These are phyloP conservation scores for Leccinum olivaceopallidum DNA, from an alignment of 768 basidiomycete genomes.

Conservation along the genomic window DNA sequence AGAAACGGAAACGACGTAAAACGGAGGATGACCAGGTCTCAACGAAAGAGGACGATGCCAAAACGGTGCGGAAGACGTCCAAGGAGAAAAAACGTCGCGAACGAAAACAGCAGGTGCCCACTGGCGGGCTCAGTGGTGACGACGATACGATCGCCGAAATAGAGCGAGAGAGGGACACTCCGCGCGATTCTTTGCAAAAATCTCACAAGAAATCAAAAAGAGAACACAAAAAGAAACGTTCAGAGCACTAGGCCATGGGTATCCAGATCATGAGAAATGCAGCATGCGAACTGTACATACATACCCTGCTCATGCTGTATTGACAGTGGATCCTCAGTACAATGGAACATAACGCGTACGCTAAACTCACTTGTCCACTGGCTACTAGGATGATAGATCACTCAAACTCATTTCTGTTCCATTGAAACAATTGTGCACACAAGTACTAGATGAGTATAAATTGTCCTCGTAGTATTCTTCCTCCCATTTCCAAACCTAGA, in stretches of 20 bases:
- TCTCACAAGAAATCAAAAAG: slow-evolving; percentile 11
- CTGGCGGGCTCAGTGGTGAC: not conserved
- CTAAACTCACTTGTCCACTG: not conserved
- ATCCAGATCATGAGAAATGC: not conserved
- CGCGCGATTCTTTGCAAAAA: not conserved
- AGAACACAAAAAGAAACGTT: slow-evolving; percentile 3
- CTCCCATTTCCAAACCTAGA: too few relatives aligned
- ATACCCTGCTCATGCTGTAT: slow-evolving; percentile 10
- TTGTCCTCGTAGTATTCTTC: too few relatives aligned
- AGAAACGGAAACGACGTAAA: slow-evolving; percentile 25
- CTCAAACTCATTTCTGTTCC: too few relatives aligned
- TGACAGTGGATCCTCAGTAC: not conserved
- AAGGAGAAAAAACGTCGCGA: slow-evolving; percentile 30
- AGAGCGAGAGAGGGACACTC: not conserved
- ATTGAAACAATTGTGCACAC: too few relatives aligned
- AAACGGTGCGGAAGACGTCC: slow-evolving; percentile 20
- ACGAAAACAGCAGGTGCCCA: slow-evolving; percentile 11
- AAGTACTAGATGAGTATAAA: too few relatives aligned
- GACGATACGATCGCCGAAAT: not conserved
- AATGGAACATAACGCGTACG: not conserved
- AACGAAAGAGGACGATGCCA: slow-evolving; percentile 8
- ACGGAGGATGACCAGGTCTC: not conserved
- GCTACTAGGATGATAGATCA: not conserved
- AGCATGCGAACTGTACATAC: slow-evolving; percentile 14
- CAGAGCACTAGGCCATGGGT: not conserved